Percentiles rank a stretch among this genome's conserved stretches.
Conservation (phyloP, 1,139 yeast species). For the Casaregolazyma suthepensis region DNA sequence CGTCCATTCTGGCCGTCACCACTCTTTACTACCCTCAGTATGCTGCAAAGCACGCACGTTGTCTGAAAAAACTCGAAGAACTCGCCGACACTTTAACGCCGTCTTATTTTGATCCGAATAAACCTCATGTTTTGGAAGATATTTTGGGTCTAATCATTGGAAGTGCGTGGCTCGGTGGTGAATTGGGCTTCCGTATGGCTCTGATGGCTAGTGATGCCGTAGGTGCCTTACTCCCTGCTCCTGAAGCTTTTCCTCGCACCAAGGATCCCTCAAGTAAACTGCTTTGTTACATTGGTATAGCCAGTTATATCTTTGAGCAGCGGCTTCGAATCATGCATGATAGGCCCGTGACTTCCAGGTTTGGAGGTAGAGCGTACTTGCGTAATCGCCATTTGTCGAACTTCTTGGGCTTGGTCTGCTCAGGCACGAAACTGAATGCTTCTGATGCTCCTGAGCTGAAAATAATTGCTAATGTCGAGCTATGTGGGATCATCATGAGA, state of each 20-base stretch:
- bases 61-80: constrained; percentile 14
- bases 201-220: constrained; percentile 21
- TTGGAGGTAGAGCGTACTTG: constrained; percentile 8
- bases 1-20: constrained; percentile 21
- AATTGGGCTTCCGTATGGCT: constrained; percentile 22
- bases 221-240: constrained; percentile 18
- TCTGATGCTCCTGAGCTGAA: constrained; percentile 20
- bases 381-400: constrained; percentile 14
- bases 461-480: constrained; percentile 24
- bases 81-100: neutral
- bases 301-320: constrained; percentile 24
- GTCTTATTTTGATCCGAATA: neutral
- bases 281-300: constrained; percentile 23
- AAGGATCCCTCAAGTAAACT: constrained; percentile 12
- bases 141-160: constrained; percentile 21
- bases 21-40: constrained; percentile 20
- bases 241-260: constrained; percentile 3
- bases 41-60: constrained; percentile 15
- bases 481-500: constrained; percentile 23
- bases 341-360: constrained; percentile 13
- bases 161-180: constrained; percentile 26
- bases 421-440: constrained; percentile 6
- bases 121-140: constrained; percentile 13
- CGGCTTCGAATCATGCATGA: constrained; percentile 23
- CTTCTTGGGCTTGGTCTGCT: constrained; percentile 11